Percentiles rank a stretch among this genome's conserved stretches.
Evolutionary conservation across 495 filamentous ascomycete genomes (phyloP).

Genomic region (Daldinia bambusicola): DNA sequence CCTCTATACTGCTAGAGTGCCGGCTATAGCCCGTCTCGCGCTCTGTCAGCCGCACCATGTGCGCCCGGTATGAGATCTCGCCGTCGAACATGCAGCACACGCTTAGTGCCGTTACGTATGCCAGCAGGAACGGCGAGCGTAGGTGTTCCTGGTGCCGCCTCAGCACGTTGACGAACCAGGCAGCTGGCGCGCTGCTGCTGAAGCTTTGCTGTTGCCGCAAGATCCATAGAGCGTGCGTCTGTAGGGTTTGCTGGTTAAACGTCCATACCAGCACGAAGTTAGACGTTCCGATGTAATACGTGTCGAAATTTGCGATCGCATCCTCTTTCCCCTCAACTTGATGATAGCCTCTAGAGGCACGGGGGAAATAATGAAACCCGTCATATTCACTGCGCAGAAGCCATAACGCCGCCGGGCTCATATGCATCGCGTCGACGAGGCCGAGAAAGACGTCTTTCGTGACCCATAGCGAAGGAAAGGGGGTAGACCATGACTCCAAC

Average conservation of each 20-base stretch:
- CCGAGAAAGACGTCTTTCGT: conserved; percentile 33
- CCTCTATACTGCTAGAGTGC: conserved; percentile 30
- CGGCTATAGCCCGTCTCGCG: conserved; percentile 33
- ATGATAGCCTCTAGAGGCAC: not conserved
- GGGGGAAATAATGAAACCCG: conserved; percentile 34
- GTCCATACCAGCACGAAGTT: conserved; percentile 45
- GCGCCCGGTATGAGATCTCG: conserved; percentile 36
- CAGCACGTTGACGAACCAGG: conserved; percentile 37
- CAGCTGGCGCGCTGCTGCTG: conserved; percentile 22
- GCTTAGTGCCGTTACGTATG: conserved; percentile 37
- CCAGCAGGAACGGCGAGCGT: conserved; percentile 37
- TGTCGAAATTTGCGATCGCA: conserved; percentile 11
- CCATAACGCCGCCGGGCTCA: conserved; percentile 38
- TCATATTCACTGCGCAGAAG: conserved; percentile 40
- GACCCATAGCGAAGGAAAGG: conserved; percentile 23
- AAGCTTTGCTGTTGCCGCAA: conserved; percentile 26
- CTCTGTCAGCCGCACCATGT: conserved; percentile 38
- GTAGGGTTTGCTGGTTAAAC: conserved; percentile 21
- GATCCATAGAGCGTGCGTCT: conserved; percentile 37
- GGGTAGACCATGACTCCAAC: conserved; percentile 35
- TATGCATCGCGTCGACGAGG: conserved; percentile 29
- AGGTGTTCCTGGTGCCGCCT: conserved; percentile 30
- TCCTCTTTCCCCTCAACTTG: not conserved
- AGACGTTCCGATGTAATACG: conserved; percentile 44
- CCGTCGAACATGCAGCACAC: conserved; percentile 38